These are phyloP conservation scores for Carex littledalei DNA, from an alignment of 176 grass and related monocot genomes.

Conservation along the genomic window DNA sequence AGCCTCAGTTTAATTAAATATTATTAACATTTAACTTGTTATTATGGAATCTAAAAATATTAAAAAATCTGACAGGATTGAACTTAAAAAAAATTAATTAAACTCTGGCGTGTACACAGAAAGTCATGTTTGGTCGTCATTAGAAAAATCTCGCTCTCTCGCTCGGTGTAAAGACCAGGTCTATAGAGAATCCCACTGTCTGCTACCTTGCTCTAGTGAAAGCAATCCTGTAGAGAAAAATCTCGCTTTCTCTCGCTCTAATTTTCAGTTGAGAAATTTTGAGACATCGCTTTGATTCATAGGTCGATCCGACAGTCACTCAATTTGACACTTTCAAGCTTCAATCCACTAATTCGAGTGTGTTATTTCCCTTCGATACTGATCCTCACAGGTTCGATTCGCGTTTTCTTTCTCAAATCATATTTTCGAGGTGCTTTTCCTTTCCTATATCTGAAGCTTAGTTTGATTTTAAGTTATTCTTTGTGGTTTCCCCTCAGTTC, in stretches of 20 bases:
- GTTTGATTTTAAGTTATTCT: conserved; percentile 6
- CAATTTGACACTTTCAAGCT: background rate
- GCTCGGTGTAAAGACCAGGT: background rate
- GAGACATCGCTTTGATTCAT: conserved; percentile 4
- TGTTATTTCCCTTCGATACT: background rate
- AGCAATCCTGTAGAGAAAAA: background rate
- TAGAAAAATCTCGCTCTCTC: background rate
- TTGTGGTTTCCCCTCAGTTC: background rate
- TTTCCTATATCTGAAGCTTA: background rate
- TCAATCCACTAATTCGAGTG: background rate
- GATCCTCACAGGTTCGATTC: background rate
- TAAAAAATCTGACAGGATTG: background rate
- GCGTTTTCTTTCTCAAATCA: background rate
- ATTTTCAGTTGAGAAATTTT: background rate
- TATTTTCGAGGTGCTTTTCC: conserved; percentile 15
- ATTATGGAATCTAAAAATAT: background rate
- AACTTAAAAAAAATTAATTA: background rate
- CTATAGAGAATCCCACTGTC: background rate
- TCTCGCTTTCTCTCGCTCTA: background rate
- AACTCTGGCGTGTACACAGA: background rate
- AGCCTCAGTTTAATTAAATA: too few species aligned
- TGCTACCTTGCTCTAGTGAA: conserved; percentile 10
- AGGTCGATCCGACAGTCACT: background rate
- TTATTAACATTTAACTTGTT: too few species aligned
- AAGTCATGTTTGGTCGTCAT: background rate